Percentiles rank a stretch among this genome's conserved stretches.
These are phyloP conservation scores for Tetraselmis striata DNA, from an alignment of 139 green algal genomes.

Conservation along the genomic window DNA sequence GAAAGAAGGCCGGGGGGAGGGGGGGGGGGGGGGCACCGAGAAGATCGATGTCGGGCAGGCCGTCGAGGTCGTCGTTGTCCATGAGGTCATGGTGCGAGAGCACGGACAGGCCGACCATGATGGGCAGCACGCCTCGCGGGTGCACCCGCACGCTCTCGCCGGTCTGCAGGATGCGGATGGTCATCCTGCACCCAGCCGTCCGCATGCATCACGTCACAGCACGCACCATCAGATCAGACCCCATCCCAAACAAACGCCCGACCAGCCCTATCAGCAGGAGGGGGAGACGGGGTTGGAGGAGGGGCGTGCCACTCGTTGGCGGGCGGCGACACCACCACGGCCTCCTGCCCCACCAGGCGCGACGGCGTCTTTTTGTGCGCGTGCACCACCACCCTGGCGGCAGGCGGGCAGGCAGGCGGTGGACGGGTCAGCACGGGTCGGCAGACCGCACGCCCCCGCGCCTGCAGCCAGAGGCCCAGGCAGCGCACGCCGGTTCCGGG, in stretches of 20 bases:
- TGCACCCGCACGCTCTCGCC: neutral
- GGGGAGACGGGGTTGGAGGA: neutral
- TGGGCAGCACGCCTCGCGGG: neutral
- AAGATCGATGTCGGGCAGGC: neutral
- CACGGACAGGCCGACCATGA: neutral
- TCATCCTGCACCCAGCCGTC: neutral
- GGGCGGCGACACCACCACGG: neutral
- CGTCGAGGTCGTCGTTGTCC: neutral
- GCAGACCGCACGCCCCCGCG: too few species aligned
- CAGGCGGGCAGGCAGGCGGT: too few species aligned
- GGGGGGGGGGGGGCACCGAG: neutral
- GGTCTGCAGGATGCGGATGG: neutral
- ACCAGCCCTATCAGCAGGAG: too few species aligned
- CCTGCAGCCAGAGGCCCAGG: too few species aligned
- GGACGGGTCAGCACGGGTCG: too few species aligned
- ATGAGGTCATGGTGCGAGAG: neutral
- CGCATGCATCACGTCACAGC: too few species aligned
- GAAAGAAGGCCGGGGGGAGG: neutral
- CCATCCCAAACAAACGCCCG: too few species aligned
- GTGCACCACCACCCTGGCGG: neutral
- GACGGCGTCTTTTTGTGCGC: neutral
- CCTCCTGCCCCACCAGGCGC: neutral
- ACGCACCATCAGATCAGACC: too few species aligned
- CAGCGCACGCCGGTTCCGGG: too few species aligned
- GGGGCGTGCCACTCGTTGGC: neutral